Evolutionary conservation across 2,329 filamentous ascomycete species (phyloP).

Genomic region (Tolypocladium amazonense): DNA sequence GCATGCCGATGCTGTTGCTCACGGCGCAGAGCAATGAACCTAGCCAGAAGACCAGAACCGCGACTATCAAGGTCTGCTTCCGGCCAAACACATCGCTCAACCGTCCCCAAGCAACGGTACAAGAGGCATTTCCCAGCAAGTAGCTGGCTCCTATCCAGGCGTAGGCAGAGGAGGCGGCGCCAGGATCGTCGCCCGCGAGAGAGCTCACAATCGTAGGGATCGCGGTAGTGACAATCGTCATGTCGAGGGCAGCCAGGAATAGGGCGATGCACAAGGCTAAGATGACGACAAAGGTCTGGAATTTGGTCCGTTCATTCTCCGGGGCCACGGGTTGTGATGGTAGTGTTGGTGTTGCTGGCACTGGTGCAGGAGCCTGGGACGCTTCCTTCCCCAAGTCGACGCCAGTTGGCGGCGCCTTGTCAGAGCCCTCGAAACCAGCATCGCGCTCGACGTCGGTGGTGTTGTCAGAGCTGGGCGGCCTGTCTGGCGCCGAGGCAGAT

Average conservation of each 20-base stretch:
- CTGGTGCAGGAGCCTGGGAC: neutral
- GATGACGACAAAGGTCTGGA: conserved; percentile 29
- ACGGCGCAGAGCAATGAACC: conserved; percentile 44
- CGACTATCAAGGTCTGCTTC: conserved; percentile 40
- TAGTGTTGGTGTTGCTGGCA: neutral
- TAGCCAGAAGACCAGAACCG: conserved; percentile 41
- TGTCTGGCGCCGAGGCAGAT: conserved; percentile 5
- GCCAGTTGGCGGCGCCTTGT: neutral
- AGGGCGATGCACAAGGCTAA: conserved; percentile 31
- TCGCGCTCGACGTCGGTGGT: conserved; percentile 16
- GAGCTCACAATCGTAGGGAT: conserved; percentile 57
- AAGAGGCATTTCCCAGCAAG: conserved; percentile 56
- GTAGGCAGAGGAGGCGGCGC: conserved; percentile 30
- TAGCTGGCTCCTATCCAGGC: conserved; percentile 71
- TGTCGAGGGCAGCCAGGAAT: conserved; percentile 44
- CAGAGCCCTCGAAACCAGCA: conserved; percentile 1
- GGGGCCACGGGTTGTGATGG: conserved; percentile 7
- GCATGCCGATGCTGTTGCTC: conserved; percentile 36
- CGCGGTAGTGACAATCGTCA: conserved; percentile 56
- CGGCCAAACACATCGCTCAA: conserved; percentile 48
- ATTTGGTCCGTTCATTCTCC: conserved; percentile 23
- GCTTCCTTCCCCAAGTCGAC: neutral
- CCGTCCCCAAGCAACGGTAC: conserved; percentile 60
- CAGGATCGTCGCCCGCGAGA: conserved; percentile 29
- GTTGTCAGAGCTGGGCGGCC: conserved; percentile 15